A percentile compares a stretch with the other conserved stretches of the same genome.
These are phyloP conservation scores for Alternaria angustiovoidea DNA, from an alignment of 2,329 filamentous ascomycete genomes.

Conservation along the genomic window DNA sequence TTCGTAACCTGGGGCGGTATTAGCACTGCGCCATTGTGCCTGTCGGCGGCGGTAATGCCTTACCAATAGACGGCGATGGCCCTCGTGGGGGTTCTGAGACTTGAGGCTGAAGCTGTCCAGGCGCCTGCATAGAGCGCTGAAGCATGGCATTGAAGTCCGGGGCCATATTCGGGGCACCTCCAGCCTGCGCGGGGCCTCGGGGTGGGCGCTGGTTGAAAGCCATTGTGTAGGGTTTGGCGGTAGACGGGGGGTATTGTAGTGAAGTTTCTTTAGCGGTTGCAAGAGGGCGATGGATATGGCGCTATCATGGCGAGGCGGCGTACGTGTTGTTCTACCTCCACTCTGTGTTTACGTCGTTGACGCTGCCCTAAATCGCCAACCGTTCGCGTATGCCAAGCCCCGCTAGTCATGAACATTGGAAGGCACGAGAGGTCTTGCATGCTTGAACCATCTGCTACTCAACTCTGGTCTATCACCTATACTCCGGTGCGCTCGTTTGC, in stretches of 20 bases:
- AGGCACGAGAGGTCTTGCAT: neutral
- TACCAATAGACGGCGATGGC: constrained; percentile 39
- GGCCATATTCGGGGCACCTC: constrained; percentile 39
- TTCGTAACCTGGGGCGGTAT: constrained; percentile 41
- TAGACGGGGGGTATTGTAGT: constrained; percentile 8
- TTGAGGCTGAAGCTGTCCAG: constrained; percentile 31
- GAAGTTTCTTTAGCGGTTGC: constrained; percentile 29
- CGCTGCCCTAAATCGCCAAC: constrained; percentile 26
- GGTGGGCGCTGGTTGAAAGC: constrained; percentile 40
- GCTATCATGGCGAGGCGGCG: constrained; percentile 44
- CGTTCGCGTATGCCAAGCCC: constrained; percentile 23
- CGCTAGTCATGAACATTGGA: constrained; percentile 14
- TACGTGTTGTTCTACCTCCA: constrained; percentile 26
- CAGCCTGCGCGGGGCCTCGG: constrained; percentile 41
- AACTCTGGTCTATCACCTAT: neutral
- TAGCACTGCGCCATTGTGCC: constrained; percentile 20
- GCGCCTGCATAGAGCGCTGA: constrained; percentile 46
- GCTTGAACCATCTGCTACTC: neutral
- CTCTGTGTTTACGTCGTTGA: constrained; percentile 21
- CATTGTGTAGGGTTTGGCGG: constrained; percentile 26
- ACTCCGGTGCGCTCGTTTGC: neutral
- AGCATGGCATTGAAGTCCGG: constrained; percentile 50
- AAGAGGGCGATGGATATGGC: constrained; percentile 23
- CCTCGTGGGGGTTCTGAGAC: constrained; percentile 34
- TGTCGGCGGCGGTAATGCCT: constrained; percentile 9